phyloP scores from a whole-genome alignment of 768 basidiomycete species.

The Agrocybe praecox region DNA sequence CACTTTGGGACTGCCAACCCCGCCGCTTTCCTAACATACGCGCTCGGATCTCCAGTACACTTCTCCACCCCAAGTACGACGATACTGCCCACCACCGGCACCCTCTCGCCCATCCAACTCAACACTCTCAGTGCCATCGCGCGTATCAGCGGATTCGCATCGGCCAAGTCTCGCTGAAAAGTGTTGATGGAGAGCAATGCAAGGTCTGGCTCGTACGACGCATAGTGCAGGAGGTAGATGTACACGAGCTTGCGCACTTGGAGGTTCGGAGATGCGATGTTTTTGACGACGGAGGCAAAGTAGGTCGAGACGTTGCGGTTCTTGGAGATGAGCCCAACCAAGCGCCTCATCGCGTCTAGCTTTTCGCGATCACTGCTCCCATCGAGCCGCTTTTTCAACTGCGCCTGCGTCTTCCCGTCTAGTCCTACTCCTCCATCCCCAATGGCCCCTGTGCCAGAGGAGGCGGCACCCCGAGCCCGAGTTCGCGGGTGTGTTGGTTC shows the following conservation, averaged over 20 bases:
- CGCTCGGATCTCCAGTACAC: slow-evolving; percentile 88
- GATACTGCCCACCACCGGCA: slow-evolving; percentile 85
- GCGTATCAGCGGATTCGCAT: slow-evolving; percentile 90
- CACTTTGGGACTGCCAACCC: slow-evolving; percentile 89
- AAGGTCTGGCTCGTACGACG: slow-evolving; percentile 91
- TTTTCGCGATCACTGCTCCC: slow-evolving; percentile 89
- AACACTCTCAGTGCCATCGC: slow-evolving; percentile 96
- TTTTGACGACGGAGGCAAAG: slow-evolving; percentile 97
- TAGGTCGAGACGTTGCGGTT: slow-evolving; percentile 89
- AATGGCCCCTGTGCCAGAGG: slow-evolving; percentile 46
- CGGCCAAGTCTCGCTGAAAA: slow-evolving; percentile 94
- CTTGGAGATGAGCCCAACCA: slow-evolving; percentile 96
- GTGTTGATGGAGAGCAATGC: slow-evolving; percentile 97
- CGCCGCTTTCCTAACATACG: slow-evolving; percentile 93
- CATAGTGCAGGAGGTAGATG: slow-evolving; percentile 94
- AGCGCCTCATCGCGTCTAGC: slow-evolving; percentile 91
- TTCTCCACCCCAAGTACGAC: slow-evolving; percentile 91
- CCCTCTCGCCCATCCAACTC: slow-evolving; percentile 72
- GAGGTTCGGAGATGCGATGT: slow-evolving; percentile 89
- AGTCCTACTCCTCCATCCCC: slow-evolving; percentile 68
- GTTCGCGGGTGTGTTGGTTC: slow-evolving; percentile 51
- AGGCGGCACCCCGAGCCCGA: slow-evolving; percentile 39
- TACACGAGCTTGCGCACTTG: slow-evolving; percentile 97
- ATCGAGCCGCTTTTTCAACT: slow-evolving; percentile 86
- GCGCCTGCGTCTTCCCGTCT: slow-evolving; percentile 79